A percentile compares a stretch with the other conserved stretches of the same genome.
These are phyloP conservation scores for Rhizophora mangle DNA, from an alignment of 345 rosid genomes.

Conservation along the genomic window DNA sequence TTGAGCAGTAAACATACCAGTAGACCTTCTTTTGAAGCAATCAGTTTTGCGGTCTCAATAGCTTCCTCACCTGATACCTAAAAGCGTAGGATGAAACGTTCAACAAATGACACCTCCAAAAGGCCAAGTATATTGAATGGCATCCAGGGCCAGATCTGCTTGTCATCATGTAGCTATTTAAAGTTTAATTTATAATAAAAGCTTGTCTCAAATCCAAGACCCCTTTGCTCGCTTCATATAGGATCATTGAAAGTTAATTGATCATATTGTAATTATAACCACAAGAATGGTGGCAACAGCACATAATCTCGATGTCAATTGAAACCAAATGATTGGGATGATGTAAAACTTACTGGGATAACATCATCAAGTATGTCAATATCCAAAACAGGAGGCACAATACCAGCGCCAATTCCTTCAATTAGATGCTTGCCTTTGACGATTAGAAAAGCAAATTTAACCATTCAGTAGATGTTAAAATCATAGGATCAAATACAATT, in stretches of 20 bases:
- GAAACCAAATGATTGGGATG: background rate
- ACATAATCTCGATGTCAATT: background rate
- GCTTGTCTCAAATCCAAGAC: background rate
- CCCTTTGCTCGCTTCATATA: background rate
- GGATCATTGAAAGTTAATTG: background rate
- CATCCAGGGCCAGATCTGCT: no score
- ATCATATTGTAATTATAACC: background rate
- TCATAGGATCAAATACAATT: background rate
- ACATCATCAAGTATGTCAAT: conserved; percentile 49
- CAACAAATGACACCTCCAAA: background rate
- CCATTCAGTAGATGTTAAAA: background rate
- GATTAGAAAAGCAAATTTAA: background rate
- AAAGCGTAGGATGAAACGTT: background rate
- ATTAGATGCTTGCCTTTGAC: conserved; percentile 48
- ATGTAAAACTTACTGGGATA: conserved; percentile 32
- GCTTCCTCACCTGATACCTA: conserved; percentile 27
- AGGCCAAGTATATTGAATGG: background rate
- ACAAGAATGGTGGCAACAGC: background rate
- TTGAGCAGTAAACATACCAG: conserved; percentile 5
- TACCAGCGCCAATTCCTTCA: conserved; percentile 62
- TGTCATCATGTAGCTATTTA: no score
- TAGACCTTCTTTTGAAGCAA: conserved; percentile 23
- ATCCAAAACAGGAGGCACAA: conserved; percentile 44
- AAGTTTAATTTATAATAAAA: background rate
- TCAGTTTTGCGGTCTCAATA: conserved; percentile 18